Base-by-base conservation (phyloP, 2,329 filamentous ascomycete genomes). In the Ophiostoma himal-ulmi region DNA sequence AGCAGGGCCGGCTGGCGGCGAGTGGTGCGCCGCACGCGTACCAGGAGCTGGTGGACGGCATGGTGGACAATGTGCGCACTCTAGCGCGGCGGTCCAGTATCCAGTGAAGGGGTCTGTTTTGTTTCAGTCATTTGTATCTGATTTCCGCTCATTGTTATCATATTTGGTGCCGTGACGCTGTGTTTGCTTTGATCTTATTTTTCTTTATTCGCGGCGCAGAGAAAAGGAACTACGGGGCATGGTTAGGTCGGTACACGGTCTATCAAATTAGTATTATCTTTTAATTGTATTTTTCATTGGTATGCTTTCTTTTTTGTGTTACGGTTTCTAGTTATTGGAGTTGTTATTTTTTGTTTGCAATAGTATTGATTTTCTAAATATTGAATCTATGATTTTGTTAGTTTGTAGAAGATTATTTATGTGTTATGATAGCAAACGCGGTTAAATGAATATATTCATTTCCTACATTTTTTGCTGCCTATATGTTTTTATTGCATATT, bases 51-150 rank as follows among this genome's bases (percentile, higher is more conserved):
- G 86, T 95, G 3, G 88, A 90, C 72, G 90, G 89, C 0, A 86
- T 95, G 73, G 80, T 94, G 70, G 89, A 93, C 78, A 94, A 95
- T 74, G 82, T 91, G 48, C 83, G 88, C 22, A 82, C 88, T 37
- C 79, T 92, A 5, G 72, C 74, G 8, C 70, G 74, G 41, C 73
- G 41, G 57, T 26, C 30, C 22, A 26, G 37, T 11, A 44, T 30
- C 10, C 22, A 22, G 44, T 48, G 7, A 48, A 20, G 5, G 5
- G 20, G 17, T 48, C 2, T 20, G 2, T 48, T 48, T 48, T 20
- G 14, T 48, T 20, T 37, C 30, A 5, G 66, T 41, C 3, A 30
- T 66, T 57, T n/a, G 1, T 11, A 48, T 48, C 6, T 52, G 2
- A 5, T 41, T 20, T 70, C 7, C 14, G 44, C n/a, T 52, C 17